phyloP scores from a whole-genome alignment of 2,329 filamentous ascomycete genomes.

The Monilinia vaccinii-corymbosi region DNA sequence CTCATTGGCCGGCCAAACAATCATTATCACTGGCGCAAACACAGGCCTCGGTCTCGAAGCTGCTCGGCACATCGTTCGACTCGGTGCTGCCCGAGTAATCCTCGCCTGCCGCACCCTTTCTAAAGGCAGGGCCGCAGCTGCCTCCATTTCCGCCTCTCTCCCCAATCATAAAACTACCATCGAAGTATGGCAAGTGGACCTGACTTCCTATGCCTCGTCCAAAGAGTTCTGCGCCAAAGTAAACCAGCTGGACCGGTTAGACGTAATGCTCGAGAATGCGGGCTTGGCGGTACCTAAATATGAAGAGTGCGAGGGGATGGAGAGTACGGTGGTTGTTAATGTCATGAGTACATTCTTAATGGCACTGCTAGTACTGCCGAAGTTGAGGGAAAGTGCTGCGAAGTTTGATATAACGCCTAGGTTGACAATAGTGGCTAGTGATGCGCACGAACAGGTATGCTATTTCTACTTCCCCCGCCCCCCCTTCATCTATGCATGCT shows the following conservation, averaged over 20 bases:
- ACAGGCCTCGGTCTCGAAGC: slow-evolving; percentile 40
- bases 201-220: slow-evolving; percentile 38
- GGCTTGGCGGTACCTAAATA: slow-evolving; percentile 19
- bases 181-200: slow-evolving; percentile 43
- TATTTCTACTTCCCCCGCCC: too few relatives aligned
- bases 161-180: slow-evolving; percentile 12
- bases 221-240: slow-evolving; percentile 35
- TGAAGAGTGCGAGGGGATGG: slow-evolving; percentile 20
- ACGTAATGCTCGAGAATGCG: slow-evolving; percentile 36
- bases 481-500: not conserved
- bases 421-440: slow-evolving; percentile 23
- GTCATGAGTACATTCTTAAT: slow-evolving; percentile 29
- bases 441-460: slow-evolving; percentile 23
- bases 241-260: slow-evolving; percentile 34
- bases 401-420: slow-evolving; percentile 17
- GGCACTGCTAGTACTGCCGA: slow-evolving; percentile 25
- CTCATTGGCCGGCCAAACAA: slow-evolving; percentile 23
- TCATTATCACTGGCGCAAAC: slow-evolving; percentile 43
- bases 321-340: slow-evolving; percentile 27
- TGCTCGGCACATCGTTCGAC: slow-evolving; percentile 31
- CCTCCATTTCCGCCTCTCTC: not conserved
- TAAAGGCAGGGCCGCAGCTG: slow-evolving; percentile 16
- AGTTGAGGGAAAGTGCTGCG: slow-evolving; percentile 19
- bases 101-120: slow-evolving; percentile 16
- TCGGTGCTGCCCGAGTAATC: slow-evolving; percentile 25